Evolutionary conservation across 2,329 filamentous ascomycete genomes (phyloP), one percentile per base, ranked within the genome.

Genomic region (Aspergillus texensis): DNA sequence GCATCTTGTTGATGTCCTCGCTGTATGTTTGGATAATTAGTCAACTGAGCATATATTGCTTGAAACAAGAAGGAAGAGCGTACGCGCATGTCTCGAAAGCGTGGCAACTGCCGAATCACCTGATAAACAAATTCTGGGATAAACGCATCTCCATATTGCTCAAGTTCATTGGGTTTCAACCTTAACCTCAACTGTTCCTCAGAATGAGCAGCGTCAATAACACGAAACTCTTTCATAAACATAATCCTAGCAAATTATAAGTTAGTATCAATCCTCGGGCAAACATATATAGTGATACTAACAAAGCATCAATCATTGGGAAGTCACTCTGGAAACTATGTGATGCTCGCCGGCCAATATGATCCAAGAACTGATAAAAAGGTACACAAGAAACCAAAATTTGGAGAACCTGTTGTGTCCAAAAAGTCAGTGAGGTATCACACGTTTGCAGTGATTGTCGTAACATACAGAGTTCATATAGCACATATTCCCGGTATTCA

Each of bases 401-500:
- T 90, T 99, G 95, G 68, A 99, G 86, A 77, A 98, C 90, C 93
- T 97, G 68, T 34, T 43, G 19, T 32, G 28, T 24, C 21, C 16
- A 5, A 9, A 48, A 46, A 9, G 9, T 43, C 34, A 70, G 85
- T 73, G 85, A 79, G 63, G 69, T 60, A 26, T 36, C n/a, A 34
- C 24, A 58, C 45, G 56, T 19, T 45, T 43, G 16, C n/a, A 8
- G 21, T 30, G 6, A 39, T 39, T 21, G 19, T 24, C 10, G 34
- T 28, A 50, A 82, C 92, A 81, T 85, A 97, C 94, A 67, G 95
- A 97, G 83, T 98, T 99, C 95, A 99, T 98, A 81, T 99, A 99
- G 80, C 95, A 99, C 92, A 98, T 96, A 76, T 99, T 98, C 57
- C 95, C 95, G 46, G 94, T 96, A 80, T 99, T 99, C 70, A 97